Evolutionary conservation across 2,329 filamentous ascomycete genomes (phyloP).

Genomic region (Colletotrichum somersetense): DNA sequence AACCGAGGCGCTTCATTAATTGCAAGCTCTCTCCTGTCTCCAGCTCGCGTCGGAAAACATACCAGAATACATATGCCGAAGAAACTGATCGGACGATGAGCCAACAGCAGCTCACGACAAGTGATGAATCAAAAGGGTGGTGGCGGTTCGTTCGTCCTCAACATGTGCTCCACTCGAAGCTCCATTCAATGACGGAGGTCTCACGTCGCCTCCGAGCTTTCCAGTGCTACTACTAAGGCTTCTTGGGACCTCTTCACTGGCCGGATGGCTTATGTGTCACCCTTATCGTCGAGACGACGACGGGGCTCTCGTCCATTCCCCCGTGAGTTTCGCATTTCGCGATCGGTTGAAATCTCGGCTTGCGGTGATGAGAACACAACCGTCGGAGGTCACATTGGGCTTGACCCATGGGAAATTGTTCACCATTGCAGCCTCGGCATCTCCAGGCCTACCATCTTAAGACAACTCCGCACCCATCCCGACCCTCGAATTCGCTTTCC

Average conservation of each 20-base stretch:
- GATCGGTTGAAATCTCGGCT: neutral
- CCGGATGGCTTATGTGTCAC: slow-evolving; percentile 20
- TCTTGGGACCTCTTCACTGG: slow-evolving; percentile 1
- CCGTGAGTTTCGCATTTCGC: neutral
- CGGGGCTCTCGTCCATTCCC: slow-evolving; percentile 4
- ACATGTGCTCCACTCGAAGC: slow-evolving; percentile 37
- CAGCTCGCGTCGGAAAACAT: slow-evolving; percentile 7
- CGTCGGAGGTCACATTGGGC: neutral
- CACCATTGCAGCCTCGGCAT: slow-evolving; percentile 26
- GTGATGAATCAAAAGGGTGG: slow-evolving; percentile 17
- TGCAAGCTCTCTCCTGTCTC: slow-evolving; percentile 6
- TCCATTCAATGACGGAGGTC: slow-evolving; percentile 39
- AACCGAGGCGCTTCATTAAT: slow-evolving; percentile 2
- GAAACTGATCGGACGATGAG: neutral
- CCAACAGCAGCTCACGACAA: neutral
- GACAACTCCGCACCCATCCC: slow-evolving; percentile 12
- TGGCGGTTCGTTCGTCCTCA: slow-evolving; percentile 33
- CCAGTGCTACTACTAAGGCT: slow-evolving; percentile 11
- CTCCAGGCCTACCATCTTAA: slow-evolving; percentile 12
- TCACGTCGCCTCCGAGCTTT: slow-evolving; percentile 36
- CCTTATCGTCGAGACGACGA: slow-evolving; percentile 34
- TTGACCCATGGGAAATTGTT: neutral
- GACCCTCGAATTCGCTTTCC: slow-evolving; percentile 14
- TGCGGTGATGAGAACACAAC: neutral
- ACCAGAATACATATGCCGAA: slow-evolving; percentile 3